Percentiles rank a stretch among this genome's conserved stretches.
These are phyloP conservation scores for Boeremia exigua DNA, from an alignment of 2,329 filamentous ascomycete species.

Conservation along the genomic window DNA sequence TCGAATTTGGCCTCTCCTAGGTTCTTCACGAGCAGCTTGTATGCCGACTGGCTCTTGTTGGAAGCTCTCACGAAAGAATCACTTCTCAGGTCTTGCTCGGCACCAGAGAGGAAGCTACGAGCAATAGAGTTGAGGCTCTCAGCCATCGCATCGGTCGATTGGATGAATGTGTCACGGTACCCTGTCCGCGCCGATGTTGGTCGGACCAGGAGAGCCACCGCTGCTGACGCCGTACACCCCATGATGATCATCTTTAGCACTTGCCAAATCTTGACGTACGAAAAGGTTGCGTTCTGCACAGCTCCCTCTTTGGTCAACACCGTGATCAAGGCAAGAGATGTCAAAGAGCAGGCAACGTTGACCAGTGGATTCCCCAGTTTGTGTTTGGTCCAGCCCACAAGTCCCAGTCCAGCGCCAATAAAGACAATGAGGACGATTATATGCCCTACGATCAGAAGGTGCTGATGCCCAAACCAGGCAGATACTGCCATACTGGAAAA, in stretches of 20 bases:
- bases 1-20: conserved; percentile 88
- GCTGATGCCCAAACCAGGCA: conserved; percentile 73
- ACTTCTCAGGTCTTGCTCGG: conserved; percentile 76
- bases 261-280: conserved; percentile 80
- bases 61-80: conserved; percentile 68
- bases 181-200: conserved; percentile 77
- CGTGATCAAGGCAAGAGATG: conserved; percentile 87
- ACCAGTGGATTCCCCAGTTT: conserved; percentile 78
- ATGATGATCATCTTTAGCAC: conserved; percentile 62
- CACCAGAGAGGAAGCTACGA: conserved; percentile 80
- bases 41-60: conserved; percentile 69
- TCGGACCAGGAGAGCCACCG: conserved; percentile 71
- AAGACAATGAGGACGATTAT: conserved; percentile 81
- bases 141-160: conserved; percentile 75
- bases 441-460: conserved; percentile 75
- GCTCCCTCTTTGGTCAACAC: conserved; percentile 90
- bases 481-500: conserved; percentile 89
- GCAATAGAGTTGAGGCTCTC: conserved; percentile 84
- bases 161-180: conserved; percentile 75
- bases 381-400: conserved; percentile 88
- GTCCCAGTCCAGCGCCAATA: conserved; percentile 83
- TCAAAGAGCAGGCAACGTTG: conserved; percentile 78
- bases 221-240: conserved; percentile 61
- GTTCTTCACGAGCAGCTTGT: conserved; percentile 75
- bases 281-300: conserved; percentile 81